Evolutionary conservation across 331 rosid species (phyloP), one percentile per base, ranked within the genome.

Genomic region (Spiraea crenata): DNA sequence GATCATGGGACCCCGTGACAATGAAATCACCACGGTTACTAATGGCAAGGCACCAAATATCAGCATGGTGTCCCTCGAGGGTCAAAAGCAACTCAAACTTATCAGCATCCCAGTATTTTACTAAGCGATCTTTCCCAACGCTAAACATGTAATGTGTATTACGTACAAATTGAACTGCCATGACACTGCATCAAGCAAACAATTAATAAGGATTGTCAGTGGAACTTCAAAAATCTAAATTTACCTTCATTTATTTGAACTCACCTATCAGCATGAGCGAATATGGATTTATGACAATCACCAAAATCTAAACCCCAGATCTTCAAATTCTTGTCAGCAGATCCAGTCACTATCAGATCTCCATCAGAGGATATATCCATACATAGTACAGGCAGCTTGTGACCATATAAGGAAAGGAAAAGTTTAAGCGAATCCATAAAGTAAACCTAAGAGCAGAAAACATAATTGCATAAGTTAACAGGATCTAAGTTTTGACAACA

Each of bases 291-390:
- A 72, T 87, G 99, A 83, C 97, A 91, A 71, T 93, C 96, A 80
- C 99, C 99, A 79, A 91, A 93, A 78, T 91, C 97, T 85, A 91
- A 79, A 76, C 99, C 99, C 99, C 99, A 93, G 69, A 93, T 93
- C 87, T 93, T 93, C 68, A 93, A 35, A 74, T 93, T 90, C 86
- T 93, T 93, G 79, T 93, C 99, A 9, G 90, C 96, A 63, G 99
- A 93, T 44, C 99, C 99, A 34, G 99, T 93, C 71, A 87, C 96
- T 6, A 93, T 75, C 80, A 93, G 77, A 66, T 93, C 96, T 76
- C 97, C 96, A 69, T 93, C 97, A 61, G 97, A 93, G 67, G 99
- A 93, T 55, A 89, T 86, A 80, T 89, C 99, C 99, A 93, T 91
- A 58, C 99, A 93, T 67, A 93, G 83, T 72, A 93, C 96, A 67